Conservation (phyloP, 495 filamentous ascomycete genomes). For the Penicillium tannophilum region DNA sequence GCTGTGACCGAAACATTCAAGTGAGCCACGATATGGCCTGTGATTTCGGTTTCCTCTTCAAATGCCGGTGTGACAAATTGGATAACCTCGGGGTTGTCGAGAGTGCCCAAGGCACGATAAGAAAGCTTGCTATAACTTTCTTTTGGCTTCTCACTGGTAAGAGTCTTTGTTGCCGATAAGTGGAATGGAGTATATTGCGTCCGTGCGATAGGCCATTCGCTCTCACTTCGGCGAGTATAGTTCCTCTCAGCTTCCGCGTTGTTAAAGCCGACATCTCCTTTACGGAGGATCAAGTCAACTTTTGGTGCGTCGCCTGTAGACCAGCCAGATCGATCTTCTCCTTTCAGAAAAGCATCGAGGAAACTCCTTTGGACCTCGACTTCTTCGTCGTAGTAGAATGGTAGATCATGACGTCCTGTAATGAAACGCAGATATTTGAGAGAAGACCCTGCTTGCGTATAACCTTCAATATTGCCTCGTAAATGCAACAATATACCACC, state of each 20-base stretch:
- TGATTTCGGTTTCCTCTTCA: conserved; percentile 61
- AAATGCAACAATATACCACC: conserved; percentile 63
- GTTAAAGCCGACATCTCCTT: conserved; percentile 65
- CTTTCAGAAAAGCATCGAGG: conserved; percentile 68
- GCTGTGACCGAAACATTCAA: conserved; percentile 60
- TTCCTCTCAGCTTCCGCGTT: conserved; percentile 54
- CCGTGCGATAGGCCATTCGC: conserved; percentile 63
- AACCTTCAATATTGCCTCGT: conserved; percentile 64
- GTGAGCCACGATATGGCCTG: conserved; percentile 64
- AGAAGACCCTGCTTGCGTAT: conserved; percentile 56
- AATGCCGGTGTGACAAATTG: conserved; percentile 59
- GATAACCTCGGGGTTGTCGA: conserved; percentile 18
- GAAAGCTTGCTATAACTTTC: conserved; percentile 54
- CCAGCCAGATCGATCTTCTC: conserved; percentile 62
- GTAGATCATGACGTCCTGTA: conserved; percentile 68
- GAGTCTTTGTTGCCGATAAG: conserved; percentile 37
- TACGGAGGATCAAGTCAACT: conserved; percentile 58
- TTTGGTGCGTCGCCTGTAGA: conserved; percentile 55
- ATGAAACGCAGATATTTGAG: conserved; percentile 66
- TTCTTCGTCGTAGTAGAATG: conserved; percentile 68
- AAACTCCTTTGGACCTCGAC: conserved; percentile 66
- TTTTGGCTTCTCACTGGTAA: conserved; percentile 40
- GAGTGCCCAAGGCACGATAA: conserved; percentile 28
- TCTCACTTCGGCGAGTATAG: conserved; percentile 53
- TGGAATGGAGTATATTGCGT: conserved; percentile 61